phyloP scores from a whole-genome alignment of 78 protist species.

The Dictyostelium purpureum region DNA sequence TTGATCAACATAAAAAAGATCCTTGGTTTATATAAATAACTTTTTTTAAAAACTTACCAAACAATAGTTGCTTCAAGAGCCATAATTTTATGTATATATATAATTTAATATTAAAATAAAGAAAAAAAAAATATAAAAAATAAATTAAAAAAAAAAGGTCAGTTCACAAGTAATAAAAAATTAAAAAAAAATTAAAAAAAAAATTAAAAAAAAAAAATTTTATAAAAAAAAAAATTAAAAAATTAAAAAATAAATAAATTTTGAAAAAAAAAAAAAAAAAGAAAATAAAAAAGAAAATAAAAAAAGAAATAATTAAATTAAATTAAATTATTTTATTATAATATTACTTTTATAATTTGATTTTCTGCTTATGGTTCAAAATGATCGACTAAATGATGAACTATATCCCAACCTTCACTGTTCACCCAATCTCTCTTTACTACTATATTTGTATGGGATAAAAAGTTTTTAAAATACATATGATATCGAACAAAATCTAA shows the following conservation, averaged over 20 bases:
- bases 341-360: background rate
- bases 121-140: conserved; percentile 2
- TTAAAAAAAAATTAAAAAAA: background rate
- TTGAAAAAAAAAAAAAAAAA: background rate
- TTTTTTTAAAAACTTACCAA: conserved; percentile 25
- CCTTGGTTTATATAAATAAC: background rate
- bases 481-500: conserved; percentile 25
- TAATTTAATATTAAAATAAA: background rate
- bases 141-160: conserved; percentile 10
- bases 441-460: conserved; percentile 46
- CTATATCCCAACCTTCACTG: conserved; percentile 25
- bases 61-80: conserved; percentile 79
- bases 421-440: conserved; percentile 37
- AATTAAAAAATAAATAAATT: background rate
- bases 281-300: background rate
- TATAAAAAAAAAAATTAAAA: background rate
- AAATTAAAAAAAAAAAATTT: background rate
- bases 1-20: background rate
- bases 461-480: background rate
- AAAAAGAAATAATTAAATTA: background rate
- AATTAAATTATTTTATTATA: background rate
- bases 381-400: background rate
- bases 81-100: conserved; percentile 25
- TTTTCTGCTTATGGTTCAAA: background rate
- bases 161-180: background rate